Conservation (phyloP, 352 stramenopile genomes). For the Globisporangium recalcitrans region DNA sequence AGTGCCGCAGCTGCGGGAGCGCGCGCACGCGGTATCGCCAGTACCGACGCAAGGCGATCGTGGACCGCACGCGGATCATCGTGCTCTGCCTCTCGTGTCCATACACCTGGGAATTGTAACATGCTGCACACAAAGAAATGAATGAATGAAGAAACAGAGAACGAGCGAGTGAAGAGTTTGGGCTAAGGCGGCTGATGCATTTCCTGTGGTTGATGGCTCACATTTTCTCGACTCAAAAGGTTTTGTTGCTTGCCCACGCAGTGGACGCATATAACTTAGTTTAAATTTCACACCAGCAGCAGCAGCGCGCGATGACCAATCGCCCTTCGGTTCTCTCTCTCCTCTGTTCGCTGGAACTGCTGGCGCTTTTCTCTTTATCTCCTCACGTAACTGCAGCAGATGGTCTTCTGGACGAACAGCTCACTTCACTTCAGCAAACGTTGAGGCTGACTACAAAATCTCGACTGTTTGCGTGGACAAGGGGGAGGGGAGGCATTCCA, state of each 20-base stretch:
- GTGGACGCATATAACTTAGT: conserved; percentile 17
- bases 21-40: conserved; percentile 73
- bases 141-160: neutral
- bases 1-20: conserved; percentile 75
- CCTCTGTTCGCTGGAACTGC: neutral
- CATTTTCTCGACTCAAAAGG: no score
- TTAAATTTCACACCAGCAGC: conserved; percentile 8
- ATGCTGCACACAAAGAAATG: neutral
- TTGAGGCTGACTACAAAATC: conserved; percentile 1
- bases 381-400: no score
- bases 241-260: neutral
- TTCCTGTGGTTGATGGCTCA: no score
- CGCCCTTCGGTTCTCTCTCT: neutral
- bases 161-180: neutral
- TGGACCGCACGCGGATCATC: conserved; percentile 80
- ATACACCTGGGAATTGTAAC: conserved; percentile 75
- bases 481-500: no score
- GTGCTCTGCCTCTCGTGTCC: conserved; percentile 73
- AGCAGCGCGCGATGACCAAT: neutral
- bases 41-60: conserved; percentile 78
- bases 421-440: conserved; percentile 2
- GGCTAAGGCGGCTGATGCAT: no score
- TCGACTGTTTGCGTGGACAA: neutral
- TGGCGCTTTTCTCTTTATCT: neutral
- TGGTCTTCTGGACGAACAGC: no score